Percentiles rank a stretch among this genome's conserved stretches.
Evolutionary conservation across 108 stramenopile genomes (phyloP).

Genomic region (Cyclotella atomus): DNA sequence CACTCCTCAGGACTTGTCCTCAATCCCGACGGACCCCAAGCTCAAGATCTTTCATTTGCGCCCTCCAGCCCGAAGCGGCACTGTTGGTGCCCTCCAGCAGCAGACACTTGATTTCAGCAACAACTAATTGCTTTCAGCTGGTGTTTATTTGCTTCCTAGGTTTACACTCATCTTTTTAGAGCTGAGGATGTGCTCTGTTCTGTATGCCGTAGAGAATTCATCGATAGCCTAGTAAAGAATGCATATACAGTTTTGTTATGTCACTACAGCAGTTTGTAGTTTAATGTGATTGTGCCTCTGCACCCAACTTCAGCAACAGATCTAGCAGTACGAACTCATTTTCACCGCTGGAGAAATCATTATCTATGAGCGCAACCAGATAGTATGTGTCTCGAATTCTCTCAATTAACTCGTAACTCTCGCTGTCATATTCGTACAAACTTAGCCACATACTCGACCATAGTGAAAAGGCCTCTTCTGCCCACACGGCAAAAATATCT

Average conservation of each 20-base stretch:
- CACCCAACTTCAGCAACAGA: constrained; percentile 32
- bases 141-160: too few relatives aligned
- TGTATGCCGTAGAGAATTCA: too few relatives aligned
- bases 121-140: too few relatives aligned
- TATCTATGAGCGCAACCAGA: constrained; percentile 95
- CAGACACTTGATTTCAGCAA: constrained; percentile 69
- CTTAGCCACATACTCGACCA: constrained; percentile 94
- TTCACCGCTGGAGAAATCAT: constrained; percentile 69
- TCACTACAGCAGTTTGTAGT: neutral
- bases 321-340: constrained; percentile 33
- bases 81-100: constrained; percentile 65
- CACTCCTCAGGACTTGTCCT: constrained; percentile 92
- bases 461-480: constrained; percentile 94
- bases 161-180: too few relatives aligned
- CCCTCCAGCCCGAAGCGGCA: constrained; percentile 50
- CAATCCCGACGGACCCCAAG: constrained; percentile 54
- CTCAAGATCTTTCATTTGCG: constrained; percentile 76
- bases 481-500: constrained; percentile 90
- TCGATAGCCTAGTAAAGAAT: too few relatives aligned
- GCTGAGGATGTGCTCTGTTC: too few relatives aligned
- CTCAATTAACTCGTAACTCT: constrained; percentile 84
- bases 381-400: constrained; percentile 90
- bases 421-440: constrained; percentile 89
- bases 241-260: too few relatives aligned
- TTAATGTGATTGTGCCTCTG: neutral